Percentiles rank a stretch among this genome's conserved stretches.
Conservation (phyloP, 2,329 filamentous ascomycete species). For the Cladosporium sp. region DNA sequence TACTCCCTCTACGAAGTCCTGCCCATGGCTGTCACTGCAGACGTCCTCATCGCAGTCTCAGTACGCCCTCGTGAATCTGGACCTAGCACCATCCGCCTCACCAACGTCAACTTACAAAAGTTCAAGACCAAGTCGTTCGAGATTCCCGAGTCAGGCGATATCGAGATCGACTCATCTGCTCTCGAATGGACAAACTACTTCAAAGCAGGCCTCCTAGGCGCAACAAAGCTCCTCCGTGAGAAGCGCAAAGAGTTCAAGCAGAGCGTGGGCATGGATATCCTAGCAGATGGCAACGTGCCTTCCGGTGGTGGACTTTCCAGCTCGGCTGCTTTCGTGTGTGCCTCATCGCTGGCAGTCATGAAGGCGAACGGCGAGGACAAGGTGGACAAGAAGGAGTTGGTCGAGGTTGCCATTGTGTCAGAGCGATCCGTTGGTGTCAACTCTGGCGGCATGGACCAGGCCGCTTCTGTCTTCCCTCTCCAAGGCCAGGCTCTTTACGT, state of each 20-base stretch:
- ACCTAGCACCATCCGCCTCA: conserved; percentile 68
- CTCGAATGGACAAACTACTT: conserved; percentile 99
- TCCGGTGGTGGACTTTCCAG: conserved; percentile 90
- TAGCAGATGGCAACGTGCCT: conserved; percentile 90
- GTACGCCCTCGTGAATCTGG: conserved; percentile 54
- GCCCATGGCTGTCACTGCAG: conserved; percentile 91
- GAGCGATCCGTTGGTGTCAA: conserved; percentile 95
- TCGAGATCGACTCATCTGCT: conserved; percentile 73
- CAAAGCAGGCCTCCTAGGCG: conserved; percentile 84
- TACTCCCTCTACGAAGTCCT: conserved; percentile 96
- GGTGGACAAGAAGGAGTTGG: conserved; percentile 87
- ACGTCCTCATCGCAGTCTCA: conserved; percentile 81
- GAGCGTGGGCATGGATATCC: conserved; percentile 77
- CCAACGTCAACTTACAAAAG: conserved; percentile 73
- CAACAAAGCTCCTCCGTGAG: conserved; percentile 72
- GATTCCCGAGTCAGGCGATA: conserved; percentile 59
- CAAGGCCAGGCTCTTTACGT: conserved; percentile 86
- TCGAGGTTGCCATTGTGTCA: conserved; percentile 90
- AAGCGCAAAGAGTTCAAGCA: conserved; percentile 61
- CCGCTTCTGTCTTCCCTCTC: conserved; percentile 89
- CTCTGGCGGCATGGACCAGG: conserved; percentile 97
- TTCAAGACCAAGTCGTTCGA: conserved; percentile 76
- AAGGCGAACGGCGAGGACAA: conserved; percentile 74
- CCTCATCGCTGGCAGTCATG: conserved; percentile 85
- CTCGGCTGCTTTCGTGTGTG: conserved; percentile 89